Evolutionary conservation across 2,329 filamentous ascomycete species (phyloP).

Genomic region (Ophiostoma tasmaniense): DNA sequence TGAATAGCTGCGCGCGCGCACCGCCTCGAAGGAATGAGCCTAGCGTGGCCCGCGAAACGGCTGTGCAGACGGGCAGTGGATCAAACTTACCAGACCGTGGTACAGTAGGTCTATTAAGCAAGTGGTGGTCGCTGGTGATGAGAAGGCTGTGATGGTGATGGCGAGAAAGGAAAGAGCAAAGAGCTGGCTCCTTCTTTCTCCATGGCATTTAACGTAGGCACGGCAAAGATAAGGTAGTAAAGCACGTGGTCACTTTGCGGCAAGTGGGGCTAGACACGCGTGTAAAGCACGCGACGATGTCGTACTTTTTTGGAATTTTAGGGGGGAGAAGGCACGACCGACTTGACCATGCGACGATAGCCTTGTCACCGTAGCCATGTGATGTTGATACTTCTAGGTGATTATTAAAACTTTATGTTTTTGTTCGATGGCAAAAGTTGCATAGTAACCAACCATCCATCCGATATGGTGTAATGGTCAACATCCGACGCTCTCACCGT

Average conservation of each 20-base stretch:
- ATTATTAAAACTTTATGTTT: too few relatives aligned
- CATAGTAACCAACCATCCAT: conserved; percentile 4
- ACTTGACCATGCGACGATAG: background rate
- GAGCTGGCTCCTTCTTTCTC: background rate
- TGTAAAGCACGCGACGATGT: background rate
- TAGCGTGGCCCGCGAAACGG: background rate
- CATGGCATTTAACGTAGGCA: background rate
- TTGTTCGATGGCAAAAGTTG: too few relatives aligned
- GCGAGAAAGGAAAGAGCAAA: background rate
- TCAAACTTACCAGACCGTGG: background rate
- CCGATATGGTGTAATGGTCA: conserved; percentile 21
- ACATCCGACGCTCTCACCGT: conserved; percentile 21
- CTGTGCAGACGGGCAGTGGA: background rate
- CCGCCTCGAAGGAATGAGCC: background rate
- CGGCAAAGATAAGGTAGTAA: background rate
- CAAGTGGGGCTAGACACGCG: background rate
- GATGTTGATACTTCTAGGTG: too few relatives aligned
- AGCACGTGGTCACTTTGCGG: background rate
- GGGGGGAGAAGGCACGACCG: background rate
- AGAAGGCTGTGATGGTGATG: background rate
- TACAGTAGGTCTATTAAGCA: background rate
- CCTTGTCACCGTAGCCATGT: too few relatives aligned
- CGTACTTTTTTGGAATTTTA: background rate
- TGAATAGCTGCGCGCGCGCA: background rate
- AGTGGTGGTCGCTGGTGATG: background rate